Evolutionary conservation across 805 yeast species (phyloP), one percentile per base, ranked within the genome.

Genomic region (Hanseniaspora hatyaiensis): DNA sequence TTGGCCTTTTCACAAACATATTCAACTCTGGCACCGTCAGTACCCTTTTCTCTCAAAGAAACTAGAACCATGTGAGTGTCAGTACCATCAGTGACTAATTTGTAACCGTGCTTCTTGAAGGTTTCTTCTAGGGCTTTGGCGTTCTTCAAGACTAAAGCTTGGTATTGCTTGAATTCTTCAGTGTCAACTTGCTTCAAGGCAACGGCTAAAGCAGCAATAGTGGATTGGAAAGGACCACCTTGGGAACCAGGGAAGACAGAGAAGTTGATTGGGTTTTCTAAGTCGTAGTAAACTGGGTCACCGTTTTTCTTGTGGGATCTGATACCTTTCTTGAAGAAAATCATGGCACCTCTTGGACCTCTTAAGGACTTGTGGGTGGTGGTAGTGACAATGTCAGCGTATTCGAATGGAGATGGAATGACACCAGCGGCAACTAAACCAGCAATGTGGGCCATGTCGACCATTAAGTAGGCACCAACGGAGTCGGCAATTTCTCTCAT

Each of bases 271-370:
- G 85, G 85, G 67, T 78, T 81, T 69, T 92, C 97, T 66, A 92
- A 78, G 59, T 92, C 96, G 68, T 88, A 92, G 51, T 72, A 69
- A 51, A 86, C 71, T 69, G 87, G 95, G 71, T 86, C 84, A 61
- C 97, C 97, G 59, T 86, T 83, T 73, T 88, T 87, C 62, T 83
- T 71, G 66, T 78, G 82, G 51, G 82, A 78, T 75, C 95, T 80
- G 52, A 88, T 78, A 59, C 98, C 98, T 67, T 82, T 82, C 75
- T 97, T 85, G 79, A 82, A 92, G 75, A 92, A 92, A 66, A 92
- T 92, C 96, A 92, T 89, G 50, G 98, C 96, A 68, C 98, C 98
- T 74, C 98, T 85, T 65, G 98, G 98, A 52, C 98, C 98, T 73
- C 98, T 84, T 62, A 92, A 76, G 33, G 97, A 88, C 73, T 92